Evolutionary conservation across 1,139 yeast genomes (phyloP).

Genomic region (Diutina sp.): DNA sequence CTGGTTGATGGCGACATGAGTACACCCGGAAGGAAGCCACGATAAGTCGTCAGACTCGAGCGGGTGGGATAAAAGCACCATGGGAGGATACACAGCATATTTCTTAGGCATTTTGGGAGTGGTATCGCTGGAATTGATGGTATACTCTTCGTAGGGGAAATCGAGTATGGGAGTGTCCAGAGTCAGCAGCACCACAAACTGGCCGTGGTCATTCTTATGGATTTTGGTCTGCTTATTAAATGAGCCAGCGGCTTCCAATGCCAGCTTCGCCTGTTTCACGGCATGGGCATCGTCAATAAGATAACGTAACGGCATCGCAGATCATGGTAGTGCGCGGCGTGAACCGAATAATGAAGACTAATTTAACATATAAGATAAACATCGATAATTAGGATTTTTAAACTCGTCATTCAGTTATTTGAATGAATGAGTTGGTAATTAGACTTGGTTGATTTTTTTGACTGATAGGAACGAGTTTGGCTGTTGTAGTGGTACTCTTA

Average conservation of each 20-base stretch:
- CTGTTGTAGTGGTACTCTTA: no score
- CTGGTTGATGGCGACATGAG: slow-evolving; percentile 61
- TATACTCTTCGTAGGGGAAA: background rate
- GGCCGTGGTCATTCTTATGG: slow-evolving; percentile 3
- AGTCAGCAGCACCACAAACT: background rate
- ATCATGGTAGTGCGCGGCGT: background rate
- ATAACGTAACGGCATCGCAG: slow-evolving; percentile 1
- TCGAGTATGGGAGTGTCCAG: background rate
- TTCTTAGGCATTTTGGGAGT: slow-evolving; percentile 23
- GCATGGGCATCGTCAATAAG: slow-evolving; percentile 7
- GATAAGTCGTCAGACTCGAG: slow-evolving; percentile 4
- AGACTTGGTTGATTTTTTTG: no score
- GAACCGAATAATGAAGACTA: no score
- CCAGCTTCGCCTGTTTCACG: slow-evolving; percentile 15
- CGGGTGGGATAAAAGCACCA: slow-evolving; percentile 39
- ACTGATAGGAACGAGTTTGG: no score
- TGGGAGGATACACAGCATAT: slow-evolving; percentile 57
- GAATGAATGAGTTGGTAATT: no score
- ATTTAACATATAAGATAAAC: no score
- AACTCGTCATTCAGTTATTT: no score
- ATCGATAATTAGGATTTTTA: no score
- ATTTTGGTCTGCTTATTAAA: slow-evolving; percentile 17
- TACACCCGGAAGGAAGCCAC: slow-evolving; percentile 9
- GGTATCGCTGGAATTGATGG: background rate
- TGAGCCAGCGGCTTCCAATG: slow-evolving; percentile 10